phyloP scores from a whole-genome alignment of 148 eudicot genomes.

The Amaranthus palmeri region DNA sequence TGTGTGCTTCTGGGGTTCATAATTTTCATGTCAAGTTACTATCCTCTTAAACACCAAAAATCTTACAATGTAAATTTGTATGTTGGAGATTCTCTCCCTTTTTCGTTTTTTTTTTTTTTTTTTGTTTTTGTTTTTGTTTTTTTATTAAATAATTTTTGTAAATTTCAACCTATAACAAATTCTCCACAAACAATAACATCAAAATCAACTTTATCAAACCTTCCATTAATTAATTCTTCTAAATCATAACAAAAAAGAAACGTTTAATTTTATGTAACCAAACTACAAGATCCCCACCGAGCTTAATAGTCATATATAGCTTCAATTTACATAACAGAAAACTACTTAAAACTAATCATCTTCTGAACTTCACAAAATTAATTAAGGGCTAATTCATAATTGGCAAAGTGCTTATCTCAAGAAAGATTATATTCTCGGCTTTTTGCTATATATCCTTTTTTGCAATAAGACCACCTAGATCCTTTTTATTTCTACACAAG shows the following conservation, averaged over 20 bases:
- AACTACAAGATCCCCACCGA: not conserved
- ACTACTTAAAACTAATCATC: too few relatives aligned
- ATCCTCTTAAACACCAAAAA: conserved; percentile 18
- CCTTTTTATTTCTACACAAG: too few relatives aligned
- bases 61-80: conserved; percentile 16
- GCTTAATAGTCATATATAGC: not conserved
- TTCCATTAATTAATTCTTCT: too few relatives aligned
- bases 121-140: too few relatives aligned
- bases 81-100: conserved; percentile 20
- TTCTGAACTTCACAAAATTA: too few relatives aligned
- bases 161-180: not conserved
- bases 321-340: too few relatives aligned
- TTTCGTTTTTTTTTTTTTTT: not conserved
- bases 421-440: too few relatives aligned
- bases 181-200: not conserved
- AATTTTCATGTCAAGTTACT: conserved; percentile 30
- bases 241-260: not conserved
- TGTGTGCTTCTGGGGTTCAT: conserved; percentile 32
- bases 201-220: too few relatives aligned
- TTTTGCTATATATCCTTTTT: too few relatives aligned
- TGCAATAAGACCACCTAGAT: too few relatives aligned
- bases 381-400: too few relatives aligned
- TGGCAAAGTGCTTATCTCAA: too few relatives aligned
- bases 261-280: not conserved
- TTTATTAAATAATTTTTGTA: not conserved